Evolutionary conservation across 306 rosid species (phyloP).

Genomic region (Potentilla sterilis): DNA sequence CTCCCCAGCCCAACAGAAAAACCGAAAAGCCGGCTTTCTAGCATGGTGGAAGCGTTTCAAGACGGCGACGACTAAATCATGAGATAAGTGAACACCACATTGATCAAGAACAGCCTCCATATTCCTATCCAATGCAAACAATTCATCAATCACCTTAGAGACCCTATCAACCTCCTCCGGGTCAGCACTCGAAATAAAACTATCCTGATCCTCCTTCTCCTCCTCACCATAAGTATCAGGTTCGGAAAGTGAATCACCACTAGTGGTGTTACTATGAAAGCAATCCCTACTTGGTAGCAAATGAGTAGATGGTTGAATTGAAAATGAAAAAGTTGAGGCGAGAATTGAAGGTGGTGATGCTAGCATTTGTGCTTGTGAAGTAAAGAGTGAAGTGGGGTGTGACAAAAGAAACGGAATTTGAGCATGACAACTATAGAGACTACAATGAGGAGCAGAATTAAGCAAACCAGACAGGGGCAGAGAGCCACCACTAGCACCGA

Average conservation of each 20-base stretch:
- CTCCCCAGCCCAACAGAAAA: constrained; percentile 82
- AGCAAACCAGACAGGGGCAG: constrained; percentile 82
- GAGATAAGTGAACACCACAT: constrained; percentile 53
- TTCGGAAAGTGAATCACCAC: background rate
- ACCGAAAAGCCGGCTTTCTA: constrained; percentile 82
- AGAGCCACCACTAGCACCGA: constrained; percentile 66
- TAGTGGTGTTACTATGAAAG: constrained; percentile 33
- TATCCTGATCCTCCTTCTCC: no score
- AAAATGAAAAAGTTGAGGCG: constrained; percentile 1
- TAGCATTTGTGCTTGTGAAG: constrained; percentile 57
- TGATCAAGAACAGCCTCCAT: constrained; percentile 93
- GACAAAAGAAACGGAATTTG: constrained; percentile 81
- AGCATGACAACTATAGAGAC: constrained; percentile 55
- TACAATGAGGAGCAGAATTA: constrained; percentile 53
- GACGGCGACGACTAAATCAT: constrained; percentile 76
- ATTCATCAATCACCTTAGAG: constrained; percentile 84
- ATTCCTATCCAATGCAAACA: constrained; percentile 86
- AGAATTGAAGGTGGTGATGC: background rate
- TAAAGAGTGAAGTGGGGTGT: constrained; percentile 65
- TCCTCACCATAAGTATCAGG: background rate
- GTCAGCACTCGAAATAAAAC: constrained; percentile 34
- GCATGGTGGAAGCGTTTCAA: constrained; percentile 75
- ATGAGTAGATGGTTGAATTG: background rate
- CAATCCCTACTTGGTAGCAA: constrained; percentile 16
- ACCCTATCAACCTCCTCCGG: constrained; percentile 60